A percentile compares a stretch with the other conserved stretches of the same genome.
phyloP scores from a whole-genome alignment of 805 yeast species.

The Ogataea henricii region DNA sequence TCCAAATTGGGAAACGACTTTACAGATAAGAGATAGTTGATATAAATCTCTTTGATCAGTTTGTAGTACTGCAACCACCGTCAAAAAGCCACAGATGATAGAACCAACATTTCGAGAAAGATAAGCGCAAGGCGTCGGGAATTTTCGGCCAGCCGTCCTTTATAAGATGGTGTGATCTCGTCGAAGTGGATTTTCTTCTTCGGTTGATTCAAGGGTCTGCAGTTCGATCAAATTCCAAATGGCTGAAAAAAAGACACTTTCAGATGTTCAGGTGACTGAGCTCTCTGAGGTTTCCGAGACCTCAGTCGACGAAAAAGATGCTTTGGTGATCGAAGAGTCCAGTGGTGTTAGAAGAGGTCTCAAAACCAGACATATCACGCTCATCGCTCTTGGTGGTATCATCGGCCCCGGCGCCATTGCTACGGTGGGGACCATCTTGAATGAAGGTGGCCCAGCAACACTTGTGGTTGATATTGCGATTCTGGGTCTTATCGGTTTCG shows the following conservation, averaged over 20 bases:
- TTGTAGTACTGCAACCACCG: too few species aligned
- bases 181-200: too few species aligned
- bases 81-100: too few species aligned
- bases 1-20: too few species aligned
- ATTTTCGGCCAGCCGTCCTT: too few species aligned
- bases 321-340: not conserved
- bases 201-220: too few species aligned
- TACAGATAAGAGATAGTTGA: too few species aligned
- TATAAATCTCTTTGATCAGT: too few species aligned
- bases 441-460: slow-evolving; percentile 51
- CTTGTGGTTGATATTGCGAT: slow-evolving; percentile 48
- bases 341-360: slow-evolving; percentile 40
- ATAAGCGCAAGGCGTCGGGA: too few species aligned
- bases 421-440: slow-evolving; percentile 47
- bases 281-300: not conserved
- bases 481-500: slow-evolving; percentile 49
- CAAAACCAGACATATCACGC: slow-evolving; percentile 51
- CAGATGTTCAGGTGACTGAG: not conserved
- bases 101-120: too few species aligned
- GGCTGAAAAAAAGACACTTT: not conserved
- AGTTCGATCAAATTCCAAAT: not conserved
- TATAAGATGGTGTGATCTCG: too few species aligned
- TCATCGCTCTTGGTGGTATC: slow-evolving; percentile 55
- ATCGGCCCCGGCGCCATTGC: slow-evolving; percentile 58
- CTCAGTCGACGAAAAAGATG: not conserved